Percentiles rank a stretch among this genome's conserved stretches.
Evolutionary conservation across 306 rosid genomes (phyloP).

Genomic region (Calophaca sinica): DNA sequence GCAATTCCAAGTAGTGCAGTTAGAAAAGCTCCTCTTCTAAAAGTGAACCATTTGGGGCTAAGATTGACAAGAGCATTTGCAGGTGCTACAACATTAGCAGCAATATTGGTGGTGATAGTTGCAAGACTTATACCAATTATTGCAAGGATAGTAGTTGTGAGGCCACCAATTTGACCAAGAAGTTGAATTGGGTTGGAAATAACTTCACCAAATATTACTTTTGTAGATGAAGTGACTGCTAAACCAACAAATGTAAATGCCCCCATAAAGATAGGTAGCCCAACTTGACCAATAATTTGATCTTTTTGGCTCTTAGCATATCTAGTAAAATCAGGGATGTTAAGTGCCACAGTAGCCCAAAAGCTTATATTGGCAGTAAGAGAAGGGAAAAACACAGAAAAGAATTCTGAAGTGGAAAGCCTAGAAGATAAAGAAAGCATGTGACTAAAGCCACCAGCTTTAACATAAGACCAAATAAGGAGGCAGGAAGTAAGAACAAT

Average conservation of each 20-base stretch:
- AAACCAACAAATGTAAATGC: slow-evolving; percentile 85
- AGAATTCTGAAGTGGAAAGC: slow-evolving; percentile 65
- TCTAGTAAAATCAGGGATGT: slow-evolving; percentile 90
- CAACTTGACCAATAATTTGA: slow-evolving; percentile 82
- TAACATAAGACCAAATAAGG: slow-evolving; percentile 71
- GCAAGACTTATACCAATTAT: slow-evolving; percentile 85
- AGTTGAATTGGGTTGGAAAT: slow-evolving; percentile 83
- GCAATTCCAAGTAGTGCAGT: slow-evolving; percentile 84
- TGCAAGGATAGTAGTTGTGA: slow-evolving; percentile 64
- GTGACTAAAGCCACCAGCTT: slow-evolving; percentile 78
- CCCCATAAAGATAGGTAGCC: slow-evolving; percentile 93
- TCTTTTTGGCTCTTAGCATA: slow-evolving; percentile 75
- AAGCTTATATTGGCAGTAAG: slow-evolving; percentile 91
- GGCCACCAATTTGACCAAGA: slow-evolving; percentile 77
- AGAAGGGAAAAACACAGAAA: slow-evolving; percentile 81
- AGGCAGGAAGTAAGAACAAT: slow-evolving; percentile 65
- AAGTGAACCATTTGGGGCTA: slow-evolving; percentile 70
- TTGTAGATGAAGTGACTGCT: slow-evolving; percentile 85
- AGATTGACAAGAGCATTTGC: slow-evolving; percentile 92
- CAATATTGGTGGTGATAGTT: slow-evolving; percentile 81
- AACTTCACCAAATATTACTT: slow-evolving; percentile 76
- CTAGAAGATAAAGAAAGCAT: slow-evolving; percentile 80
- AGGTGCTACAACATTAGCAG: slow-evolving; percentile 96
- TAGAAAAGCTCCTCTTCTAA: slow-evolving; percentile 71
- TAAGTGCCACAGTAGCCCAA: slow-evolving; percentile 87